Evolutionary conservation across 495 filamentous ascomycete species (phyloP).

Genomic region (Penicillium lividum): DNA sequence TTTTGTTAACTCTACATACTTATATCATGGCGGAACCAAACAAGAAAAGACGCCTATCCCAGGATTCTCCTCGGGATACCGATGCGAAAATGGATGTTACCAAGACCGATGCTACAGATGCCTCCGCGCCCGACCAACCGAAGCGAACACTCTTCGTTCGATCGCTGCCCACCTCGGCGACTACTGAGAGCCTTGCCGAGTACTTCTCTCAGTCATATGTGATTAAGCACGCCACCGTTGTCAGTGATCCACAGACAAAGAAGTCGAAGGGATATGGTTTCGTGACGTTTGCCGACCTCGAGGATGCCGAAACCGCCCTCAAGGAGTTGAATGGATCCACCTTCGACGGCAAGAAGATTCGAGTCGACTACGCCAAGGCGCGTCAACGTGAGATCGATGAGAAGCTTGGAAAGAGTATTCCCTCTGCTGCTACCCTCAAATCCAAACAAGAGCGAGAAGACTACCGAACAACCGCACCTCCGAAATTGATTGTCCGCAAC

Average conservation of each 20-base stretch:
- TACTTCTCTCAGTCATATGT: slow-evolving; percentile 93
- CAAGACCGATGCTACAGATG: slow-evolving; percentile 22
- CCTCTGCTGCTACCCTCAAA: slow-evolving; percentile 47
- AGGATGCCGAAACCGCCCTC: slow-evolving; percentile 80
- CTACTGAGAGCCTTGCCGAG: slow-evolving; percentile 78
- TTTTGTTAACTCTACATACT: slow-evolving; percentile 14
- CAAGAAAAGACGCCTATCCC: slow-evolving; percentile 37
- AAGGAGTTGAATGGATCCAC: slow-evolving; percentile 72
- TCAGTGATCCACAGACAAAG: slow-evolving; percentile 79
- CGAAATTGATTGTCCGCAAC: slow-evolving; percentile 92
- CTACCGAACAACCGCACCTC: slow-evolving; percentile 60
- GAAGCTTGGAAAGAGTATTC: slow-evolving; percentile 48
- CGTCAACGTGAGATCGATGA: slow-evolving; percentile 69
- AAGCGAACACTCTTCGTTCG: slow-evolving; percentile 84
- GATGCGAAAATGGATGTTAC: slow-evolving; percentile 27
- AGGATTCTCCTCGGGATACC: slow-evolving; percentile 15
- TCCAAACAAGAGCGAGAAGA: slow-evolving; percentile 59
- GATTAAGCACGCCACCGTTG: slow-evolving; percentile 88
- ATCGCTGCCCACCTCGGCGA: slow-evolving; percentile 73
- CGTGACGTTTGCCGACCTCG: slow-evolving; percentile 90
- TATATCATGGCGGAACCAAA: slow-evolving; percentile 36
- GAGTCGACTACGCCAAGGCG: slow-evolving; percentile 83
- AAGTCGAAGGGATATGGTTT: slow-evolving; percentile 91
- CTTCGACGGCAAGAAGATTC: slow-evolving; percentile 77
- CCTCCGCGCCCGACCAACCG: slow-evolving; percentile 34